Evolutionary conservation across 441 rosid genomes (phyloP).

Genomic region (Croton laevigatus): DNA sequence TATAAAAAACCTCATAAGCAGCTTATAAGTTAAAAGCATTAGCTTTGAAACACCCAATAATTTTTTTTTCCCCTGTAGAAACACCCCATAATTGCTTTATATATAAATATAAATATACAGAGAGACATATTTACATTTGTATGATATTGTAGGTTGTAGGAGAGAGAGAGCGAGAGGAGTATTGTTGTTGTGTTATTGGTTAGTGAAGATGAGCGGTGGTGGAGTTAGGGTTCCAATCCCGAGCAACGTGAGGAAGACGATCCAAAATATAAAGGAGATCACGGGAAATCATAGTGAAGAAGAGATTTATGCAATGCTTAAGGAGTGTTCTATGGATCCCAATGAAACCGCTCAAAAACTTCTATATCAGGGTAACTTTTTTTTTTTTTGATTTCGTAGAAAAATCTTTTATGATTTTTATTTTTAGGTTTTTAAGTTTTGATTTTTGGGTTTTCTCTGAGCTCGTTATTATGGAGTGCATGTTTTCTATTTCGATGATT

Average conservation of each 20-base stretch:
- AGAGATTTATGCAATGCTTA: conserved; percentile 91
- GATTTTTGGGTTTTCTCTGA: conserved; percentile 10
- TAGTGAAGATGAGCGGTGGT: conserved; percentile 61
- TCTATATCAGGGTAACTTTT: conserved; percentile 55
- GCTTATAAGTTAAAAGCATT: no score
- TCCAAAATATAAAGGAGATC: conserved; percentile 81
- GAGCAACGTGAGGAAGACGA: conserved; percentile 49
- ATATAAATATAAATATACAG: neutral
- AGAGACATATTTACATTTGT: neutral
- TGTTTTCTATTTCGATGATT: conserved; percentile 14
- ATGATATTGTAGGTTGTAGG: neutral
- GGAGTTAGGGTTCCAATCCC: conserved; percentile 81
- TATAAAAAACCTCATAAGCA: no score
- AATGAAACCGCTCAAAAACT: conserved; percentile 78
- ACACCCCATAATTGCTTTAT: neutral
- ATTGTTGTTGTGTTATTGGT: neutral
- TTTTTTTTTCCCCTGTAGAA: no score
- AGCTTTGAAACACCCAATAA: no score
- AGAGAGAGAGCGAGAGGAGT: neutral
- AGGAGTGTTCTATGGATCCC: conserved; percentile 92
- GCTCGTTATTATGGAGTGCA: conserved; percentile 29
- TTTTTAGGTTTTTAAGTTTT: neutral
- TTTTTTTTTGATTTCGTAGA: neutral
- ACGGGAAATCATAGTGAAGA: conserved; percentile 74
- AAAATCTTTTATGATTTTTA: neutral